Percentiles rank a stretch among this genome's conserved stretches.
Evolutionary conservation across 1,284 basidiomycete species (phyloP).

Genomic region (Peniophora sp.): DNA sequence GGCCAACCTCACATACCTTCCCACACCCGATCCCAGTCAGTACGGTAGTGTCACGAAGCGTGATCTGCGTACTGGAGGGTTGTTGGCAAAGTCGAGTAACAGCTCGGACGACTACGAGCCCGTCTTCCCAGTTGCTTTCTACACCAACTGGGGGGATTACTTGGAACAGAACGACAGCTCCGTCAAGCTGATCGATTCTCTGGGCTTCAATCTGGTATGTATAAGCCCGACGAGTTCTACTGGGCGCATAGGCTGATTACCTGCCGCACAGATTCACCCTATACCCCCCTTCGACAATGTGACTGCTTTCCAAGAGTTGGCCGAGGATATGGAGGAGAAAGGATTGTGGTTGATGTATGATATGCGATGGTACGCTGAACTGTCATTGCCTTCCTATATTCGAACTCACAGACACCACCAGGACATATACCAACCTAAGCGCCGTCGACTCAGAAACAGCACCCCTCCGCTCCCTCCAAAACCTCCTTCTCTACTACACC

Average conservation of each 20-base stretch:
- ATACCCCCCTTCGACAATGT: slow-evolving; percentile 55
- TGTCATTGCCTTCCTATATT: not conserved
- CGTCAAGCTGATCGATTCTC: slow-evolving; percentile 46
- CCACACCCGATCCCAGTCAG: slow-evolving; percentile 30
- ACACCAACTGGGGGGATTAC: slow-evolving; percentile 57
- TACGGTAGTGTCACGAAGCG: slow-evolving; percentile 53
- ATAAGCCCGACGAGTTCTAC: no score
- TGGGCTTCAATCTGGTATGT: slow-evolving; percentile 37
- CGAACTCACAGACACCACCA: slow-evolving; percentile 14
- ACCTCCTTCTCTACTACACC: slow-evolving; percentile 74
- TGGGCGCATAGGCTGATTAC: no score
- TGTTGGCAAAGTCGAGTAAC: slow-evolving; percentile 49
- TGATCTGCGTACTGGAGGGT: slow-evolving; percentile 59
- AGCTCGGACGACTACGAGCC: slow-evolving; percentile 43
- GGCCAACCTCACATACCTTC: slow-evolving; percentile 43
- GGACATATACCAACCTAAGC: slow-evolving; percentile 57
- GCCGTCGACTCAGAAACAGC: slow-evolving; percentile 61
- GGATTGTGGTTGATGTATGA: slow-evolving; percentile 74
- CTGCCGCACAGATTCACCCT: slow-evolving; percentile 33
- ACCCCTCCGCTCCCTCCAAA: slow-evolving; percentile 52
- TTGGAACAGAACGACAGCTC: slow-evolving; percentile 47
- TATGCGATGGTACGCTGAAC: slow-evolving; percentile 51
- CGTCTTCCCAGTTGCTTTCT: slow-evolving; percentile 68
- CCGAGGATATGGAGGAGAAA: slow-evolving; percentile 63
- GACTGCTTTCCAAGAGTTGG: slow-evolving; percentile 44